phyloP scores from a whole-genome alignment of 1,284 basidiomycete genomes.

The Athelia sp. region DNA sequence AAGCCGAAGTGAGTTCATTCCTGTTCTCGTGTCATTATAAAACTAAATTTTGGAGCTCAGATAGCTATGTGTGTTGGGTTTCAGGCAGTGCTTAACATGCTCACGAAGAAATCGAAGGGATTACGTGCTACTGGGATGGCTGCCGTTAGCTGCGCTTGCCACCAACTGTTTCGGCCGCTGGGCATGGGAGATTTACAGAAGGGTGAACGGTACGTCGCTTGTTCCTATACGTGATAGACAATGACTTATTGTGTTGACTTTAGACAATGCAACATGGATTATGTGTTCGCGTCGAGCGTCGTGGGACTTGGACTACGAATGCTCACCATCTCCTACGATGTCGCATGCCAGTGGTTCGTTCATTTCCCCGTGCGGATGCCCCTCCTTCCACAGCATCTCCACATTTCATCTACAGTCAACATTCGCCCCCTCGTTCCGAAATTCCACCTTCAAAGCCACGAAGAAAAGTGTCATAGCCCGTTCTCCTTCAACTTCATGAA shows the following conservation, averaged over 20 bases:
- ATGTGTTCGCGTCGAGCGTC: constrained; percentile 5
- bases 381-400: constrained; percentile 1
- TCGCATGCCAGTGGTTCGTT: constrained; percentile 12
- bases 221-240: not conserved
- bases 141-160: constrained; percentile 6
- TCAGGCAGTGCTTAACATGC: not conserved
- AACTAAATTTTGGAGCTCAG: not conserved
- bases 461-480: constrained; percentile 4
- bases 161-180: constrained; percentile 4
- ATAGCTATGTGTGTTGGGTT: constrained; percentile 6
- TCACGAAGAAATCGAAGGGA: constrained; percentile 6
- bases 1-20: not conserved
- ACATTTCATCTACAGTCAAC: not conserved
- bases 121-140: constrained; percentile 9
- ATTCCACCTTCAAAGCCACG: constrained; percentile 7
- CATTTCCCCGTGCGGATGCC: constrained; percentile 5
- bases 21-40: not conserved
- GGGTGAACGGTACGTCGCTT: constrained; percentile 10
- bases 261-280: constrained; percentile 17
- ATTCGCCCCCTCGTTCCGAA: constrained; percentile 2
- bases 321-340: constrained; percentile 11
- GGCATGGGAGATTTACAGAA: constrained; percentile 9
- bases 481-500: constrained; percentile 11
- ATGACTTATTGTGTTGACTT: not conserved
- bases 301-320: not conserved